Base-by-base conservation (phyloP, 2,329 filamentous ascomycete genomes). In the Penicillium polonicum region DNA sequence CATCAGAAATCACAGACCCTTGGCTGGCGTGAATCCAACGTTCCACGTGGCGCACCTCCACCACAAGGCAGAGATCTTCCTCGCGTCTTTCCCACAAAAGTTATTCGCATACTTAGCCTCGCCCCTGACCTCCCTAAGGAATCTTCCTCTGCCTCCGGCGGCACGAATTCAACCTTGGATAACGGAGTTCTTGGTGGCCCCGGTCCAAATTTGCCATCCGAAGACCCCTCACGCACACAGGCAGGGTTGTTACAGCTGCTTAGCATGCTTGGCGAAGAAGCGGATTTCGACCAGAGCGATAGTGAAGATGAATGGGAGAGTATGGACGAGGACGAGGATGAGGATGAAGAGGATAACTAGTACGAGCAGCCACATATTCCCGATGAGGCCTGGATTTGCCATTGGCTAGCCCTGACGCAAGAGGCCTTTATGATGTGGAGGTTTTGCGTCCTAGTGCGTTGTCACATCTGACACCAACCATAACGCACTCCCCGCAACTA, bases 31-130 rank as follows among this genome's bases (percentile, higher is more conserved):
- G 64, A 70, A 10, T 46, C 64, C 2, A 52, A 68, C 19, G 1
- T 62, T n/a, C 64, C 65, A 10, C 65, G 63, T 9, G 62, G 45
- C 9, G 25, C 52, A 33, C 33, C 51, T 8, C 55, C 59, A 35
- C 65, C 60, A 15, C 61, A 64, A 42, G 55, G 64, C 23, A 61
- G 68, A 51, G 67, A 63, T 13, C 62, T 64, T 25, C 58, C 68
- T 17, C 70, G 73, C 8, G 70, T 76, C 25, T 74, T 77, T 50
- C 70, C 74, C 1, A 76, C 73, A 13, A 78, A 77, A 60, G 65
- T 71, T 1, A 75, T 78, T n/a, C 73, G 76, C 2, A 67, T 76
- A 23, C 44, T 78, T 41, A 74, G 68, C 57, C 56, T 78, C 21
- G 71, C 74, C 1, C 76, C 76, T 42, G 61, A 66, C 8, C 53